phyloP scores from a whole-genome alignment of 2,329 filamentous ascomycete species.

The Monilinia fructicola region DNA sequence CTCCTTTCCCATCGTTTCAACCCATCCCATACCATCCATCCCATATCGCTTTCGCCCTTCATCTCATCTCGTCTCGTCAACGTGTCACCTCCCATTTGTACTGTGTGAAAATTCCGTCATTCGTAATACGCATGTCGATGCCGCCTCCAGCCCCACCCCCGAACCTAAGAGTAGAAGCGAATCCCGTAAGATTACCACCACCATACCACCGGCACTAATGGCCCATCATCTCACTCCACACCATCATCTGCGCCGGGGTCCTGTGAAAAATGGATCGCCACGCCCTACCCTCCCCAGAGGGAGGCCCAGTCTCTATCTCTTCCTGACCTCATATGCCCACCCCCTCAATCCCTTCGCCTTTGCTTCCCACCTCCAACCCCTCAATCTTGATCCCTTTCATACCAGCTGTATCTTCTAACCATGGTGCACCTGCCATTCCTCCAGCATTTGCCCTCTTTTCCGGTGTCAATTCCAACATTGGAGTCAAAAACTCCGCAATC shows the following conservation, averaged over 20 bases:
- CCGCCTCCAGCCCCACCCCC: not conserved
- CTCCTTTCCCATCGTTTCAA: not conserved
- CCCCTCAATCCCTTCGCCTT: constrained; percentile 93
- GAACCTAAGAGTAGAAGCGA: not conserved
- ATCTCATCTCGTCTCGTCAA: not conserved
- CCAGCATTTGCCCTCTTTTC: constrained; percentile 92
- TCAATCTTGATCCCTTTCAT: constrained; percentile 80
- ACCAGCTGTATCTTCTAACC: constrained; percentile 80
- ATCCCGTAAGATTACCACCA: constrained; percentile 6
- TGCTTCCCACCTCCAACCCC: constrained; percentile 72
- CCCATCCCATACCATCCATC: not conserved
- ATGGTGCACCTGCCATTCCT: constrained; percentile 84
- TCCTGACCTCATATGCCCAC: constrained; percentile 87
- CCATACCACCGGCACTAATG: constrained; percentile 1
- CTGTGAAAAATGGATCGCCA: not conserved
- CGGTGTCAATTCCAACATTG: constrained; percentile 87
- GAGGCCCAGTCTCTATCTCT: constrained; percentile 40
- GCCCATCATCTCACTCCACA: not conserved
- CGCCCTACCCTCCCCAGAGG: not conserved
- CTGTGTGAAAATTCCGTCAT: constrained; percentile 7
- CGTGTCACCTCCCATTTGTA: constrained; percentile 9
- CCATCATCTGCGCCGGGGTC: constrained; percentile 4
- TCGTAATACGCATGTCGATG: constrained; percentile 9
- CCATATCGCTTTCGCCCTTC: not conserved
- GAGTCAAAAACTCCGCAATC: constrained; percentile 78